Conservation (phyloP, 257 asterid species). For the Solanum dulcamara region DNA sequence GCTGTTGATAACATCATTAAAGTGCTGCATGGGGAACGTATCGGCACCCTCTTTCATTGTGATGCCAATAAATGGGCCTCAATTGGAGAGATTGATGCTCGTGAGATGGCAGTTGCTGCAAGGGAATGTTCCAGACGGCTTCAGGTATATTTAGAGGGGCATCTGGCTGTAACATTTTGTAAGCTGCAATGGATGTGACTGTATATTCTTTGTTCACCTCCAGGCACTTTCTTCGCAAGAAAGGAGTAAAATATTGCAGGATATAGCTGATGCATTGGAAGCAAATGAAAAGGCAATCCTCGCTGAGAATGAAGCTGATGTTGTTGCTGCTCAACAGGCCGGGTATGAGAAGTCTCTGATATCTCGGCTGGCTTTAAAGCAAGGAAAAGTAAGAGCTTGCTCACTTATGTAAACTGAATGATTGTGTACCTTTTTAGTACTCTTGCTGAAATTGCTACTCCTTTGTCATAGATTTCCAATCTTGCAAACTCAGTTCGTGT, state of each 20-base stretch:
- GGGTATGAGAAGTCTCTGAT: slow-evolving; percentile 60
- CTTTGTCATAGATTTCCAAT: slow-evolving; percentile 21
- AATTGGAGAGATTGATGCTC: slow-evolving; percentile 30
- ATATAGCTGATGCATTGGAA: slow-evolving; percentile 58
- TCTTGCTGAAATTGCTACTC: neutral
- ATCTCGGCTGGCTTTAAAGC: slow-evolving; percentile 50
- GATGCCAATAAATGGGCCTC: slow-evolving; percentile 57
- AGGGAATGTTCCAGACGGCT: slow-evolving; percentile 58
- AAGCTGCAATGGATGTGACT: neutral
- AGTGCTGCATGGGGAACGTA: slow-evolving; percentile 52
- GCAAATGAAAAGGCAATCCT: slow-evolving; percentile 29
- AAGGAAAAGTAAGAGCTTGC: slow-evolving; percentile 37
- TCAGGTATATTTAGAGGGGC: slow-evolving; percentile 31
- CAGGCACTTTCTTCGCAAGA: slow-evolving; percentile 61
- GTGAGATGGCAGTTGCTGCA: slow-evolving; percentile 71
- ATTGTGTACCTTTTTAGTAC: neutral
- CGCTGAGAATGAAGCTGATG: slow-evolving; percentile 58
- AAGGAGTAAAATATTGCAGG: slow-evolving; percentile 50
- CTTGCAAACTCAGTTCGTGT: slow-evolving; percentile 63
- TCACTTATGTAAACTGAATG: neutral
- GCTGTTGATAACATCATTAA: slow-evolving; percentile 41
- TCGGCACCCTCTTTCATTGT: slow-evolving; percentile 74
- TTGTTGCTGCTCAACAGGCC: slow-evolving; percentile 47
- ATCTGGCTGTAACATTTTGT: neutral
- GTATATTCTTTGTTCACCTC: neutral